Conservation (phyloP, 2,329 filamentous ascomycete species). For the Xylaria sp. region DNA sequence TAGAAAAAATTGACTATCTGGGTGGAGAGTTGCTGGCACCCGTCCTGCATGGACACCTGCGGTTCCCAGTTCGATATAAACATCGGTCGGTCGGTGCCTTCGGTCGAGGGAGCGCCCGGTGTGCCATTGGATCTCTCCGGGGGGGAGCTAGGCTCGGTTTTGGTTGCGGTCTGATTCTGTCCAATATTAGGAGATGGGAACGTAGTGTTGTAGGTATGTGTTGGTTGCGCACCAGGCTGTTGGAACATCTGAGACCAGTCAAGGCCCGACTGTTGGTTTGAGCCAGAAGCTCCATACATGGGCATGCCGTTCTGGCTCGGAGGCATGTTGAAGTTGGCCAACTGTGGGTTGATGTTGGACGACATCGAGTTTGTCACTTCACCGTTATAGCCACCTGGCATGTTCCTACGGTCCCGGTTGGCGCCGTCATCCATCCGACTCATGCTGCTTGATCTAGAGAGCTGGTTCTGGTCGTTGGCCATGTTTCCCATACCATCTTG, state of each 20-base stretch:
- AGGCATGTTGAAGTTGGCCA: constrained; percentile 72
- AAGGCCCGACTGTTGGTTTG: constrained; percentile 70
- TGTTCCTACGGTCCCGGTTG: constrained; percentile 67
- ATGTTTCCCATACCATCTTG: constrained; percentile 69
- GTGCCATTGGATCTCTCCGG: constrained; percentile 59
- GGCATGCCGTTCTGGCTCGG: constrained; percentile 71
- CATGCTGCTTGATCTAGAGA: constrained; percentile 70
- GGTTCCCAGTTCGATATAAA: constrained; percentile 61
- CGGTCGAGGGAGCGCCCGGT: constrained; percentile 56
- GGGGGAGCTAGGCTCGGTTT: constrained; percentile 70
- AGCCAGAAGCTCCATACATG: constrained; percentile 69
- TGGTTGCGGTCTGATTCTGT: constrained; percentile 75
- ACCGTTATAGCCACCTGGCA: constrained; percentile 64
- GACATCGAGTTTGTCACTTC: constrained; percentile 70
- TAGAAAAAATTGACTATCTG: constrained; percentile 67
- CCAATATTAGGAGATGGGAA: constrained; percentile 70
- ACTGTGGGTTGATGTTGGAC: constrained; percentile 68
- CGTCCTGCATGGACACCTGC: constrained; percentile 59
- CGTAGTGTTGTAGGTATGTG: constrained; percentile 68
- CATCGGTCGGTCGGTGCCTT: constrained; percentile 53
- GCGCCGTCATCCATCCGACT: constrained; percentile 65
- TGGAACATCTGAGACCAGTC: constrained; percentile 82
- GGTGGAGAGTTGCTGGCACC: constrained; percentile 64
- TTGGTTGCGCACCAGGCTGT: constrained; percentile 71
- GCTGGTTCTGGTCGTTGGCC: constrained; percentile 68